Base-by-base conservation (phyloP, 2,329 filamentous ascomycete genomes). In the Penicillium sp. region DNA sequence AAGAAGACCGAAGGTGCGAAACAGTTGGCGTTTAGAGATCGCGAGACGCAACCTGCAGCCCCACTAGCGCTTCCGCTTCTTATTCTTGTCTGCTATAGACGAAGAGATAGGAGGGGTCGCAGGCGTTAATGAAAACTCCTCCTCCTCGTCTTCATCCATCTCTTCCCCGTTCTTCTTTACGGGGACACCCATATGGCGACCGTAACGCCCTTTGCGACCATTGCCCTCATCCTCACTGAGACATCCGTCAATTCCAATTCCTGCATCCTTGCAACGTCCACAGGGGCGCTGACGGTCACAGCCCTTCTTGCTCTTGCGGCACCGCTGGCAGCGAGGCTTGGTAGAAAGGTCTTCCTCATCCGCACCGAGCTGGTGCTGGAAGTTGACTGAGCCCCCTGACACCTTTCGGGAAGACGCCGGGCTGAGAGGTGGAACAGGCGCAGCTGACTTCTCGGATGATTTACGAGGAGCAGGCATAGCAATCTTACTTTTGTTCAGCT, bases 301-400 rank as follows among this genome's bases (percentile, higher is more conserved):
- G 13, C 94, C 94, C 79, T 99, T 99, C 83, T 99, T 99, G 79
- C 93, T 97, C 85, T 99, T 99, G 70, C 94, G 89, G 82, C 94
- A 99, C 58, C 94, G 89, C 75, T 99, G 94, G 81, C 94, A 99
- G 62, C 94, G 92, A 56, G 94, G 94, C 78, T 97, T 97, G 65
- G 89, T 93, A 0, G 93, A 97, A 21, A 97, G 80, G 57, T 97
- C 93, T 64, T 97, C 93, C 64, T 96, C 91, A 65, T 92, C 91
- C 33, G 81, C 80, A 48, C 81, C 84, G 41, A 85, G 77, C 61
- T 83, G 83, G 63, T 85, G 80, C 67, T 86, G 84, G 70, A 86
- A 86, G 69, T 83, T 86, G 69, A 87, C 74, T 12, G 81, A 80
- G 15, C 90, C 91, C 10, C 68, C 70, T 2, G 75, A 74, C 10